Conservation (phyloP, 371 early-diverging fungal species). For the Apophysomyces ossiformis region DNA sequence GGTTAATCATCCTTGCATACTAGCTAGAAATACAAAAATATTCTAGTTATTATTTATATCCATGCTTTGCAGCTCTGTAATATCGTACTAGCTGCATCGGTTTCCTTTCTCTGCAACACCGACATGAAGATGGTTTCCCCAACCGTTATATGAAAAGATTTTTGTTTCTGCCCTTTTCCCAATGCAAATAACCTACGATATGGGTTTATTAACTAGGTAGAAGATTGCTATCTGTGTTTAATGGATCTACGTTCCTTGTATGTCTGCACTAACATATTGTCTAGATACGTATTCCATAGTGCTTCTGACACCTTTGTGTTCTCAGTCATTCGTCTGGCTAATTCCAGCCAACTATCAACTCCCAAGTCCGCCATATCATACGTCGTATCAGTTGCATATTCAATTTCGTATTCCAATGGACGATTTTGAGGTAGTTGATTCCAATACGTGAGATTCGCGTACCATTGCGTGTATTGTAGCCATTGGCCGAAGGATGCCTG, state of each 20-base stretch:
- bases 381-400: constrained; percentile 61
- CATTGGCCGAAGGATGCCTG: constrained; percentile 24
- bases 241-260: constrained; percentile 25
- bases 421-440: constrained; percentile 19
- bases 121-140: background rate
- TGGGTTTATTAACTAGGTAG: too few species aligned
- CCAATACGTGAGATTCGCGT: constrained; percentile 31
- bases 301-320: constrained; percentile 7
- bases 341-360: constrained; percentile 40
- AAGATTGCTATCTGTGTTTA: background rate
- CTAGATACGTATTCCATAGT: constrained; percentile 32
- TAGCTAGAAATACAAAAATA: too few species aligned
- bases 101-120: background rate
- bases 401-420: constrained; percentile 31
- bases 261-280: constrained; percentile 41
- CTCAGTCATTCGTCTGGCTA: constrained; percentile 43
- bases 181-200: background rate
- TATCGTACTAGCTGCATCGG: background rate
- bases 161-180: background rate
- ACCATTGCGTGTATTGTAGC: constrained; percentile 37
- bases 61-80: too few species aligned
- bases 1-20: too few species aligned
- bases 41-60: too few species aligned
- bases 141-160: too few species aligned
- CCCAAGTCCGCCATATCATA: constrained; percentile 59